These are phyloP conservation scores for Neurospora sp. DNA, from an alignment of 2,329 filamentous ascomycete species.

Conservation along the genomic window DNA sequence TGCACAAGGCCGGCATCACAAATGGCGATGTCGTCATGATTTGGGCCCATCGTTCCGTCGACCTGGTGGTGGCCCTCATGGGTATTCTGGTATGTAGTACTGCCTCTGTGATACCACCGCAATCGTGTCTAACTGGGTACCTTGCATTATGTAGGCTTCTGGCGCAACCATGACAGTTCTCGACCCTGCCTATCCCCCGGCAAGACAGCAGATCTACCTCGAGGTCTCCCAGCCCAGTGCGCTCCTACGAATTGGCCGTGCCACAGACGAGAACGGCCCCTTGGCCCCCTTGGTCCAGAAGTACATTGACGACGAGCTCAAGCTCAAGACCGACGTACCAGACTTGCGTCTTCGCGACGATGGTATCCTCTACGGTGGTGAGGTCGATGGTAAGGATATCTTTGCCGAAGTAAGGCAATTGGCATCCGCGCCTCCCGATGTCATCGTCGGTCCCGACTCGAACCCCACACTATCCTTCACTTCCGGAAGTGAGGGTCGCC, in stretches of 20 bases:
- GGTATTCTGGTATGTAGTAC: constrained; percentile 43
- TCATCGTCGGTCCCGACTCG: constrained; percentile 79
- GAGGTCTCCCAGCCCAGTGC: constrained; percentile 64
- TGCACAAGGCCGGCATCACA: constrained; percentile 61
- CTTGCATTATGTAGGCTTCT: constrained; percentile 29
- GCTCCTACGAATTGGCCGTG: constrained; percentile 60
- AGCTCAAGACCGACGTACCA: constrained; percentile 65
- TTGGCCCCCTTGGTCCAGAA: constrained; percentile 37
- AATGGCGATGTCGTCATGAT: constrained; percentile 90
- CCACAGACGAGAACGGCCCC: constrained; percentile 55
- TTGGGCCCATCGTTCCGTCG: constrained; percentile 72
- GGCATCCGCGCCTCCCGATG: constrained; percentile 48
- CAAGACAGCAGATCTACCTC: constrained; percentile 64
- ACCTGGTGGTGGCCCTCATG: constrained; percentile 62
- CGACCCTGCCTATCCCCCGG: constrained; percentile 74
- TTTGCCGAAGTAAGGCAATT: constrained; percentile 45
- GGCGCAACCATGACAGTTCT: constrained; percentile 57
- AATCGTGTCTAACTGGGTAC: not conserved
- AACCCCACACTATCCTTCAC: constrained; percentile 68
- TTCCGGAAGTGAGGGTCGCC: constrained; percentile 51
- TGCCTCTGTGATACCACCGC: not conserved
- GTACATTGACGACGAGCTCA: constrained; percentile 65
- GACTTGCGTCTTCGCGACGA: constrained; percentile 61
- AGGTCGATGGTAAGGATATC: constrained; percentile 54
- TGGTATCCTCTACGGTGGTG: constrained; percentile 62